Conservation (phyloP, 2,329 filamentous ascomycete species). For the Cordyceps cateniannulata region DNA sequence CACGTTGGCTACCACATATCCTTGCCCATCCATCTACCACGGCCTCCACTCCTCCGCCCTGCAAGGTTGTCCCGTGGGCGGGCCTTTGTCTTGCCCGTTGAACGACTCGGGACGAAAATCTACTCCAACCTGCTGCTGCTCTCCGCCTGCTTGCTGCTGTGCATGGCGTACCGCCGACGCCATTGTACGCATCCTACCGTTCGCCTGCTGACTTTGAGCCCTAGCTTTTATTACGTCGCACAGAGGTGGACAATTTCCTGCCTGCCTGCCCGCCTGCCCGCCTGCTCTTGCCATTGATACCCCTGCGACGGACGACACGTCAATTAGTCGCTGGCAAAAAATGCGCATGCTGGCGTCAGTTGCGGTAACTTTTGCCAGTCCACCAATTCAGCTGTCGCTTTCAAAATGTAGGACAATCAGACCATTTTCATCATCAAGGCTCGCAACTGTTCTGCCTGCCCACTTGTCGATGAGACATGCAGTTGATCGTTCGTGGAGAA, state of each 20-base stretch:
- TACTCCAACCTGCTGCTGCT: not conserved
- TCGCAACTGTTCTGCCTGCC: not conserved
- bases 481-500: constrained; percentile 3
- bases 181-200: not conserved
- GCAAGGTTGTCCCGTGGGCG: not conserved
- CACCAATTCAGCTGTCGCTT: not conserved
- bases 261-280: too few relatives aligned
- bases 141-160: not conserved
- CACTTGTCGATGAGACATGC: not conserved
- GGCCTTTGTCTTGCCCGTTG: not conserved
- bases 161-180: not conserved
- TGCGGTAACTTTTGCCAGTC: not conserved
- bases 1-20: not conserved
- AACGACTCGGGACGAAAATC: not conserved
- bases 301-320: too few relatives aligned
- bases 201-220: not conserved
- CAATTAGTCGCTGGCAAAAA: too few relatives aligned
- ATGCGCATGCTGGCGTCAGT: not conserved
- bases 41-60: not conserved
- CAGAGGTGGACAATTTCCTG: not conserved
- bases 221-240: not conserved
- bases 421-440: not conserved
- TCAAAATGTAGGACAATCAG: not conserved
- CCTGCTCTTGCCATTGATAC: not conserved
- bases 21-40: not conserved